These are phyloP conservation scores for Erucastrum elatum DNA, from an alignment of 345 rosid species.

Conservation along the genomic window DNA sequence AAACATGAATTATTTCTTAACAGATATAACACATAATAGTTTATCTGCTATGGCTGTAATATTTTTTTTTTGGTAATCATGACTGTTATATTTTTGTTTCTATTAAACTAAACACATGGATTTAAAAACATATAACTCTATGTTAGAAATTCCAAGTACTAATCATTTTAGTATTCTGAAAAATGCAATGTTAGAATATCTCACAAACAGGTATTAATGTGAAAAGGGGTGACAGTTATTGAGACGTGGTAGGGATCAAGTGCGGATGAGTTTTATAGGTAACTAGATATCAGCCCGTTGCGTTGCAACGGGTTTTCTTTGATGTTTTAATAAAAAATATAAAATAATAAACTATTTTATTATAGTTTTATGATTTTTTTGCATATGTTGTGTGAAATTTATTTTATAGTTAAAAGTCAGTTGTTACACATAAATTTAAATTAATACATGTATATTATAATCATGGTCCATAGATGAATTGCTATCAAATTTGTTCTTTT, in stretches of 20 bases:
- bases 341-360: too few relatives aligned
- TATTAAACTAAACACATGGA: neutral
- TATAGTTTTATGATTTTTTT: too few relatives aligned
- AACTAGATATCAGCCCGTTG: too few relatives aligned
- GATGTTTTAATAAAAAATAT: too few relatives aligned
- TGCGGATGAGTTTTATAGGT: conserved; percentile 4
- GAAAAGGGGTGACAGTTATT: conserved; percentile 14
- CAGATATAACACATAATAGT: neutral
- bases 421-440: too few relatives aligned
- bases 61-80: too few relatives aligned
- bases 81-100: neutral
- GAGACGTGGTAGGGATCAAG: conserved; percentile 23
- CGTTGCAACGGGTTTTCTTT: too few relatives aligned
- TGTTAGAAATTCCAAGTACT: neutral
- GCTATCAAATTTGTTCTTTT: too few relatives aligned
- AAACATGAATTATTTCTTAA: neutral
- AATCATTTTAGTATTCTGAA: neutral
- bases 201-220: neutral
- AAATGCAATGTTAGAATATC: neutral
- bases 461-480: too few relatives aligned
- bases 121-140: neutral
- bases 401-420: too few relatives aligned
- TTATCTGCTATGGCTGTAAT: neutral
- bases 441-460: too few relatives aligned
- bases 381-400: too few relatives aligned